Conservation (phyloP, 2,329 filamentous ascomycete genomes). For the Sporothrix variecibatus region DNA sequence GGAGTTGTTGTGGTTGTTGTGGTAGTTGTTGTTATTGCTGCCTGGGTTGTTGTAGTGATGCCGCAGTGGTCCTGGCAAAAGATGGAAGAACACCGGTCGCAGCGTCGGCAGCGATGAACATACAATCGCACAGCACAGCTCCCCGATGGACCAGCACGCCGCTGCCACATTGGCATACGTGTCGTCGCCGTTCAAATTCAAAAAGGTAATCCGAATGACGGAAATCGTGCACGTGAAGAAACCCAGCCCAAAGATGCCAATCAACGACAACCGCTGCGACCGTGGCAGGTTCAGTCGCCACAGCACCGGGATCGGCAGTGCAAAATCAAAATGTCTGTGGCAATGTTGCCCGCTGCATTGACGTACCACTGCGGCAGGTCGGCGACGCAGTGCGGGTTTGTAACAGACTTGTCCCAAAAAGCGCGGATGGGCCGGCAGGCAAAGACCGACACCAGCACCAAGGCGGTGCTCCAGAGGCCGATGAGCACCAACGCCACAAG, state of each 20-base stretch:
- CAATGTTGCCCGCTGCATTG: slow-evolving; percentile 44
- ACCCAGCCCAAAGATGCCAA: slow-evolving; percentile 43
- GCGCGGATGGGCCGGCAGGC: slow-evolving; percentile 40
- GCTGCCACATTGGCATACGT: slow-evolving; percentile 42
- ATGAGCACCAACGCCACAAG: slow-evolving; percentile 38
- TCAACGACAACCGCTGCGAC: slow-evolving; percentile 36
- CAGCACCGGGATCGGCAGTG: slow-evolving; percentile 42
- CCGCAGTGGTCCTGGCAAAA: slow-evolving; percentile 16
- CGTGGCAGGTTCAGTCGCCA: slow-evolving; percentile 32
- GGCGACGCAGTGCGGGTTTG: slow-evolving; percentile 38
- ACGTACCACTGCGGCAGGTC: slow-evolving; percentile 42
- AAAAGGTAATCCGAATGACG: slow-evolving; percentile 44
- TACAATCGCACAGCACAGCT: slow-evolving; percentile 42
- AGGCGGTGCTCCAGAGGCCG: slow-evolving; percentile 41
- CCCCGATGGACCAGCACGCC: slow-evolving; percentile 41
- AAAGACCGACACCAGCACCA: slow-evolving; percentile 42
- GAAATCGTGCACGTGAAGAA: slow-evolving; percentile 47
- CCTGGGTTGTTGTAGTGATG: background rate
- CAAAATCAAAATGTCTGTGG: slow-evolving; percentile 43
- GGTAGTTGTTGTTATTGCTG: background rate
- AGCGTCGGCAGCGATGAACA: slow-evolving; percentile 43
- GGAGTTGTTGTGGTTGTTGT: background rate
- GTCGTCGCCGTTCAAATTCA: slow-evolving; percentile 40
- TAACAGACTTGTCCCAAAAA: slow-evolving; percentile 38
- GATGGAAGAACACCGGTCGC: slow-evolving; percentile 35